phyloP scores from a whole-genome alignment of 306 rosid species.

The Castanea crenata region DNA sequence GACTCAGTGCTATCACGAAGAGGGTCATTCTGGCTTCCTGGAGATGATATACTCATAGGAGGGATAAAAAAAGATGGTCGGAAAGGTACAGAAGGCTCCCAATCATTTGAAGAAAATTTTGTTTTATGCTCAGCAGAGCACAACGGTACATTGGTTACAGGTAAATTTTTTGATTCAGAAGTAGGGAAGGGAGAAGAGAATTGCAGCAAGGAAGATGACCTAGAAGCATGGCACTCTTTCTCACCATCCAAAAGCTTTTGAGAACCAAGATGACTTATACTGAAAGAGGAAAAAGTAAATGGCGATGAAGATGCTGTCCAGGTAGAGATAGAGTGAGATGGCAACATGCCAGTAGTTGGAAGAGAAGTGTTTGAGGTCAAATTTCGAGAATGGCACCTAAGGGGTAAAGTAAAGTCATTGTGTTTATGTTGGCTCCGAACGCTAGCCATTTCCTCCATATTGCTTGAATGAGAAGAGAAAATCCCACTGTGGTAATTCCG shows the following conservation, averaged over 20 bases:
- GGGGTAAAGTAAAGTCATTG: constrained; percentile 30
- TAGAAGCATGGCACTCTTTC: constrained; percentile 36
- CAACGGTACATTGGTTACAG: constrained; percentile 30
- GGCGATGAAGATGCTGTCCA: constrained; percentile 40
- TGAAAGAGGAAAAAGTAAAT: constrained; percentile 36
- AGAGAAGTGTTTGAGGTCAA: constrained; percentile 23
- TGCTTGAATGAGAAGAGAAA: constrained; percentile 38
- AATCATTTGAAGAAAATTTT: constrained; percentile 49
- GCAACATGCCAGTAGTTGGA: constrained; percentile 22
- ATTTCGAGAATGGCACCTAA: constrained; percentile 30
- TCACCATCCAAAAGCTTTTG: constrained; percentile 38
- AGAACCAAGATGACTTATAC: constrained; percentile 26
- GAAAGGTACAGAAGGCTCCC: constrained; percentile 97
- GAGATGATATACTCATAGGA: constrained; percentile 42
- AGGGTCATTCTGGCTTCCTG: constrained; percentile 66
- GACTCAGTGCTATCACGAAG: constrained; percentile 68
- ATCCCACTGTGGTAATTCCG: constrained; percentile 32
- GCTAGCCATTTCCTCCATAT: constrained; percentile 41
- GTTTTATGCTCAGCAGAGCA: constrained; percentile 39
- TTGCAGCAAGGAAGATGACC: constrained; percentile 33
- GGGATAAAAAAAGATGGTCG: constrained; percentile 78
- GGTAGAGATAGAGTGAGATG: constrained; percentile 32
- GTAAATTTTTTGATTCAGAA: constrained; percentile 41
- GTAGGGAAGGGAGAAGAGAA: constrained; percentile 42
- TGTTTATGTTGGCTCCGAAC: constrained; percentile 28